Percentiles rank a stretch among this genome's conserved stretches.
Conservation (phyloP, 768 basidiomycete species). For the Gymnopilus dilepis region DNA sequence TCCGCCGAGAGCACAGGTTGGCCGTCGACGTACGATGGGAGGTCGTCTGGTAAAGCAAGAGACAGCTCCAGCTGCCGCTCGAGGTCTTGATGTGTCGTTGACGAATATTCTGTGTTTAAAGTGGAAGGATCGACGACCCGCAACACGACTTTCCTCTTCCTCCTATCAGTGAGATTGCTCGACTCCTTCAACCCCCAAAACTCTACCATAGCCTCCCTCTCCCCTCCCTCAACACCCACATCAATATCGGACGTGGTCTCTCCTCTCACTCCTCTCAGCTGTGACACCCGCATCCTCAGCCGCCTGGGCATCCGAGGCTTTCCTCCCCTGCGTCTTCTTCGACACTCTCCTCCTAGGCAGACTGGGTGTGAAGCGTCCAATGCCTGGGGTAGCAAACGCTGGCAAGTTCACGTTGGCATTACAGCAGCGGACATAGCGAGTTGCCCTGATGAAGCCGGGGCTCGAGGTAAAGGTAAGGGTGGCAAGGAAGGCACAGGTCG, state of each 20-base stretch:
- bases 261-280: not conserved
- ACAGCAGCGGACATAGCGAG: not conserved
- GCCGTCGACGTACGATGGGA: constrained; percentile 4
- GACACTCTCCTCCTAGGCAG: not conserved
- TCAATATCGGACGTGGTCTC: not conserved
- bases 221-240: constrained; percentile 7
- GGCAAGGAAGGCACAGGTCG: not conserved
- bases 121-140: not conserved
- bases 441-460: not conserved
- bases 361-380: not conserved
- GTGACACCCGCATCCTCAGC: not conserved
- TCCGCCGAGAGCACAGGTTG: not conserved
- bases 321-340: not conserved
- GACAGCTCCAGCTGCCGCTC: constrained; percentile 5
- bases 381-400: not conserved
- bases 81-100: not conserved
- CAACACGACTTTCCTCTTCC: not conserved
- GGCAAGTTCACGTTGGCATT: not conserved
- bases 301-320: not conserved
- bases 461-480: not conserved
- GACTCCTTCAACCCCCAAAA: not conserved
- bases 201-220: not conserved
- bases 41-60: constrained; percentile 13
- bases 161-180: not conserved
- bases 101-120: not conserved